Conservation (phyloP, 148 eudicot species). For the Polygonum maritimum region DNA sequence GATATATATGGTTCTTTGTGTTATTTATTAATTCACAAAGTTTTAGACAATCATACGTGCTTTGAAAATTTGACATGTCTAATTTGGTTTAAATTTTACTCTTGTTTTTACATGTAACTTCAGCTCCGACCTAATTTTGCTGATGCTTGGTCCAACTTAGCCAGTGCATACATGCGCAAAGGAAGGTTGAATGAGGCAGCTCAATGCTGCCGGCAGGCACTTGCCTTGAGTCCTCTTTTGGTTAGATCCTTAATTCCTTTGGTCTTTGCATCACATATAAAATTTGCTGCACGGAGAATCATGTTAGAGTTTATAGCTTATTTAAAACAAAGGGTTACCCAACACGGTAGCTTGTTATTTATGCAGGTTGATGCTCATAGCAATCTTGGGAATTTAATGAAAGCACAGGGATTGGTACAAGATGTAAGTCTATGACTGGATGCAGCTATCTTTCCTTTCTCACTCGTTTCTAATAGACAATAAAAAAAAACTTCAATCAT, state of each 20-base stretch:
- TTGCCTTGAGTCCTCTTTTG: constrained; percentile 73
- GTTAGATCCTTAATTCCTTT: constrained; percentile 13
- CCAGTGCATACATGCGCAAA: constrained; percentile 95
- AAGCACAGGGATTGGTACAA: constrained; percentile 87
- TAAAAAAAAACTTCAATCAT: not conserved
- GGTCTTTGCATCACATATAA: not conserved
- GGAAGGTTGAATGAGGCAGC: constrained; percentile 89
- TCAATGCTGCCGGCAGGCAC: constrained; percentile 96
- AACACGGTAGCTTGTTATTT: not conserved
- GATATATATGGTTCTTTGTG: not conserved
- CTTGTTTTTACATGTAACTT: not conserved
- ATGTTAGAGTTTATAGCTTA: not conserved
- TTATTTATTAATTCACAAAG: not conserved
- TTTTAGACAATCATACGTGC: not conserved
- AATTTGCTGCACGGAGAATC: not conserved
- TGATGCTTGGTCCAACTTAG: constrained; percentile 99
- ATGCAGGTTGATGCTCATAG: constrained; percentile 92
- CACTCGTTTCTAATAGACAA: constrained; percentile 3
- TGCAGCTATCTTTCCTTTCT: constrained; percentile 4
- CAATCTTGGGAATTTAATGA: constrained; percentile 95
- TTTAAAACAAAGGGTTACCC: not conserved
- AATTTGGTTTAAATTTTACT: not conserved
- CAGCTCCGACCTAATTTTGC: constrained; percentile 94
- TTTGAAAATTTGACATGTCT: not conserved
- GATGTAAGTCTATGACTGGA: constrained; percentile 47